Evolutionary conservation across 805 yeast genomes (phyloP).

Genomic region (Candida sphagnicola): DNA sequence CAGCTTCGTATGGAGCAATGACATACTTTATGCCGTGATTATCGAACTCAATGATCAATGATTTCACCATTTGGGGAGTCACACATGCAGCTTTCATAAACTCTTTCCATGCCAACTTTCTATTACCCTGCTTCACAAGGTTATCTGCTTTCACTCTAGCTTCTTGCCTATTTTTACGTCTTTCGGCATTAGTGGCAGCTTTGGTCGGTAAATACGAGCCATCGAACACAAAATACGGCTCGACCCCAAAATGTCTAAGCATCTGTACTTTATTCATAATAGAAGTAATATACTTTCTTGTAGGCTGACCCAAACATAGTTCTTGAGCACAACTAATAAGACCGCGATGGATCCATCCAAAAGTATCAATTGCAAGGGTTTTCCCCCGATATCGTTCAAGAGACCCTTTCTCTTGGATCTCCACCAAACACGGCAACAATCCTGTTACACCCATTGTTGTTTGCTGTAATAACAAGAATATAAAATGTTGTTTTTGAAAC

Average conservation of each 20-base stretch:
- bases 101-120: constrained; percentile 58
- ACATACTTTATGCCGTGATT: constrained; percentile 56
- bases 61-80: constrained; percentile 87
- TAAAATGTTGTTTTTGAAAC: background rate
- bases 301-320: constrained; percentile 64
- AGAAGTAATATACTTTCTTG: constrained; percentile 67
- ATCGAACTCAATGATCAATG: constrained; percentile 71
- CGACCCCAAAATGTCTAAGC: constrained; percentile 63
- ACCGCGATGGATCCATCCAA: constrained; percentile 93
- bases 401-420: constrained; percentile 59
- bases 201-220: constrained; percentile 86
- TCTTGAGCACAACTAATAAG: constrained; percentile 81
- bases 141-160: constrained; percentile 56
- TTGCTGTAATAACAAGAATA: background rate
- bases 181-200: constrained; percentile 62
- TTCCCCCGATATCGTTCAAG: constrained; percentile 65
- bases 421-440: constrained; percentile 70
- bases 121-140: constrained; percentile 49
- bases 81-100: constrained; percentile 81
- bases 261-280: constrained; percentile 63
- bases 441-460: constrained; percentile 79
- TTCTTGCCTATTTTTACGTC: constrained; percentile 53
- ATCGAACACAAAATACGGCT: constrained; percentile 88
- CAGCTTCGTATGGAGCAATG: constrained; percentile 99
- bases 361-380: constrained; percentile 89